Evolutionary conservation across 805 yeast species (phyloP).

Genomic region (Zygosaccharomyces kombuchaensis): DNA sequence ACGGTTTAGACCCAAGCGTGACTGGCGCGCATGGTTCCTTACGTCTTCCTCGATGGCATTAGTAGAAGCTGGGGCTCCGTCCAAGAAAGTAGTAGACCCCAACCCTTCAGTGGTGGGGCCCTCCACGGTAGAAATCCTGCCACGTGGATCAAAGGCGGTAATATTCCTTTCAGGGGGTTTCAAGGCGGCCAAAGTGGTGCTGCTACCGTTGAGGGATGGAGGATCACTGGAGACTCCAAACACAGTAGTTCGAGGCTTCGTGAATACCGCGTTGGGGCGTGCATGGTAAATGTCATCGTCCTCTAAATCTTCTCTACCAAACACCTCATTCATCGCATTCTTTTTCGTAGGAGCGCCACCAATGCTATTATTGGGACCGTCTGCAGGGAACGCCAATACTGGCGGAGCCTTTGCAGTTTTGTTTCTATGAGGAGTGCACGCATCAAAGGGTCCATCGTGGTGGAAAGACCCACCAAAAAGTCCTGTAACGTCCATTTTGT

Average conservation of each 20-base stretch:
- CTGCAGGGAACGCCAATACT: conserved; percentile 89
- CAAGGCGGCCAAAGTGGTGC: conserved; percentile 39
- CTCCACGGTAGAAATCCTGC: conserved; percentile 68
- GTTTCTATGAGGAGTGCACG: conserved; percentile 95
- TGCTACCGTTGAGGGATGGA: conserved; percentile 11
- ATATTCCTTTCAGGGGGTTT: conserved; percentile 48
- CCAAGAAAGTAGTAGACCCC: conserved; percentile 87
- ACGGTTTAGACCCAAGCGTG: conserved; percentile 48
- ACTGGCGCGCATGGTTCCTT: conserved; percentile 32
- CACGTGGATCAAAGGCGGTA: conserved; percentile 65
- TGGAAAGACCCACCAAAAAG: conserved; percentile 93
- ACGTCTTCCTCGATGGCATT: conserved; percentile 40
- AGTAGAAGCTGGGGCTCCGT: conserved; percentile 88
- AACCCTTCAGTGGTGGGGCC: conserved; percentile 84
- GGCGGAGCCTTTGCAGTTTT: conserved; percentile 76
- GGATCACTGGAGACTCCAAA: conserved; percentile 3
- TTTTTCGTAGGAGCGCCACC: conserved; percentile 64
- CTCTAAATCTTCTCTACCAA: conserved; percentile 55
- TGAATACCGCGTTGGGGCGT: background rate
- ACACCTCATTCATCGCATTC: conserved; percentile 66
- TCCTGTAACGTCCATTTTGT: conserved; percentile 93
- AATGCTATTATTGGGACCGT: conserved; percentile 88
- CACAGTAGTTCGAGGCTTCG: conserved; percentile 4
- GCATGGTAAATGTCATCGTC: conserved; percentile 38
- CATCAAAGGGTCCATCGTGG: conserved; percentile 99